A percentile compares a stretch with the other conserved stretches of the same genome.
These are phyloP conservation scores for Leucosporidium yakuticum DNA, from an alignment of 768 basidiomycete species.

Conservation along the genomic window DNA sequence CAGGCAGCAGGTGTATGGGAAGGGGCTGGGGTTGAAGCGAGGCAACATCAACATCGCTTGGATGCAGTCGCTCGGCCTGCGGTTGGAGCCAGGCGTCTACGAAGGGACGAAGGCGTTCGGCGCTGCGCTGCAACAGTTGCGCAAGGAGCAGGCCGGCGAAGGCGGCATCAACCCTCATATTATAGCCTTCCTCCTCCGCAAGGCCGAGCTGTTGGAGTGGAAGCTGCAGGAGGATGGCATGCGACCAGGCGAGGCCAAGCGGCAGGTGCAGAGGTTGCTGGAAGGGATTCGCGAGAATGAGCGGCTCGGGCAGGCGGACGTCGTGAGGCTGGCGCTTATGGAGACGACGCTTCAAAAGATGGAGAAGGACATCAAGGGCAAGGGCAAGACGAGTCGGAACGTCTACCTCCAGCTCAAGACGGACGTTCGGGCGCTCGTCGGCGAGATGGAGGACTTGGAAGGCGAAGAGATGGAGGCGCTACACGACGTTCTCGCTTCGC, in stretches of 20 bases:
- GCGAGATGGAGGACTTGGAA: not conserved
- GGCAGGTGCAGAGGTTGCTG: not conserved
- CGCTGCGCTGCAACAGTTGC: not conserved
- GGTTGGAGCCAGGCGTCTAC: conserved; percentile 3
- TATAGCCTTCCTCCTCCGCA: conserved; percentile 14
- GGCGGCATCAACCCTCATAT: not conserved
- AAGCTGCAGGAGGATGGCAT: not conserved
- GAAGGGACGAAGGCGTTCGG: not conserved
- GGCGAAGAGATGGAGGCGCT: not conserved
- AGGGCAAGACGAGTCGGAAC: not conserved
- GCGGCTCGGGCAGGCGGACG: not conserved
- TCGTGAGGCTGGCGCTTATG: not conserved
- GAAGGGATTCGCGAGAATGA: not conserved
- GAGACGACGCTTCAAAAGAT: not conserved
- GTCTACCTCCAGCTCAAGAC: conserved; percentile 3
- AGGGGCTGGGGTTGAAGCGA: conserved; percentile 11
- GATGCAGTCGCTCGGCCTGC: conserved; percentile 21
- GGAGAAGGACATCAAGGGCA: not conserved
- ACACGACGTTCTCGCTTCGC: too few relatives aligned
- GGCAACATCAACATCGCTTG: conserved; percentile 11
- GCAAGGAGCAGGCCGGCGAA: not conserved
- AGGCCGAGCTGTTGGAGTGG: not conserved
- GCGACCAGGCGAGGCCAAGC: not conserved
- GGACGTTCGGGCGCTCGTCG: conserved; percentile 10
- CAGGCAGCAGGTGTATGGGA: not conserved